Percentiles rank a stretch among this genome's conserved stretches.
Conservation (phyloP, 108 stramenopile species). For the Fragilaria crotonensis region DNA sequence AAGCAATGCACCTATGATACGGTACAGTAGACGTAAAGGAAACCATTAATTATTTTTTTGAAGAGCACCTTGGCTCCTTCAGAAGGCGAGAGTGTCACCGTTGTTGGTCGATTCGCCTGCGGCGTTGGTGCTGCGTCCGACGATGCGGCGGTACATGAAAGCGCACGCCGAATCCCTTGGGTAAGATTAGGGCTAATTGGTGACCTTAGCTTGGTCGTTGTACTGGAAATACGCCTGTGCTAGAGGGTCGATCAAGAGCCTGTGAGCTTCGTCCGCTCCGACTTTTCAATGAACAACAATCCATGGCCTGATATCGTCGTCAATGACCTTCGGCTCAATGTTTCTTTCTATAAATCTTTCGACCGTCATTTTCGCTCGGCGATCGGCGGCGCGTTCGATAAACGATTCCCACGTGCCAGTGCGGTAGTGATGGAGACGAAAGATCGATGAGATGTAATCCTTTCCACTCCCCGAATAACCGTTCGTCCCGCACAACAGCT, state of each 20-base stretch:
- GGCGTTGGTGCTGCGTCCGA: too few species aligned
- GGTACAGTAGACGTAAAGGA: too few species aligned
- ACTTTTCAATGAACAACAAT: background rate
- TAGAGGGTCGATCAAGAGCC: background rate
- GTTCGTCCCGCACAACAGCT: conserved; percentile 9
- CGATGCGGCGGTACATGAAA: too few species aligned
- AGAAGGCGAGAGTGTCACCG: too few species aligned
- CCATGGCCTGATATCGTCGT: conserved; percentile 3
- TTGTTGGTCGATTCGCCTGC: too few species aligned
- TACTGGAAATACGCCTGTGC: background rate
- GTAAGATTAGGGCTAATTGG: too few species aligned
- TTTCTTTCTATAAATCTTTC: background rate
- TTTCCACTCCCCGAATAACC: conserved; percentile 2
- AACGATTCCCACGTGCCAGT: conserved; percentile 7
- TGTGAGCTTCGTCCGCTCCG: background rate
- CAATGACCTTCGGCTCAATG: background rate
- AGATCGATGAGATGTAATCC: conserved; percentile 11
- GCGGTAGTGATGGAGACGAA: conserved; percentile 14
- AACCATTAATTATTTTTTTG: too few species aligned
- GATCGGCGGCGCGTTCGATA: conserved; percentile 6
- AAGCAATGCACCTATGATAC: too few species aligned
- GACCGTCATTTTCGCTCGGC: background rate
- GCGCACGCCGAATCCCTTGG: too few species aligned
- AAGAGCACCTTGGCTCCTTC: too few species aligned
- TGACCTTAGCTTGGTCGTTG: too few species aligned